Conservation (phyloP, 805 yeast species). For the Zygosaccharomyces pseudorouxii region DNA sequence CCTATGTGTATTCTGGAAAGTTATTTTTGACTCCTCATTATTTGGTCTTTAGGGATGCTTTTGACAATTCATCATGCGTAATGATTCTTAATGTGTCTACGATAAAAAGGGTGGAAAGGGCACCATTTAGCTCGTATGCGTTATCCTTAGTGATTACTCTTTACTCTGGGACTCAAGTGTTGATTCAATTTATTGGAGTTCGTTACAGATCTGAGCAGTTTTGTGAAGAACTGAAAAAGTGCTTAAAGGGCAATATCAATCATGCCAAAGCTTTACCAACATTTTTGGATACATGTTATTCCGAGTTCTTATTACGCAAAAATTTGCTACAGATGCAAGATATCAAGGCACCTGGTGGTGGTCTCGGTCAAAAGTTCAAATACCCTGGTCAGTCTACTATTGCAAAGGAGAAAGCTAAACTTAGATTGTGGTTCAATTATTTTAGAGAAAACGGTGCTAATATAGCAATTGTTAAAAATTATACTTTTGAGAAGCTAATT, state of each 20-base stretch:
- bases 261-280: constrained; percentile 58
- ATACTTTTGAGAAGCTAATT: constrained; percentile 72
- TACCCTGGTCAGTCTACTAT: constrained; percentile 87
- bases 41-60: constrained; percentile 66
- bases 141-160: constrained; percentile 74
- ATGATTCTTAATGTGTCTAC: constrained; percentile 72
- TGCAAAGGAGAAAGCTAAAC: constrained; percentile 73
- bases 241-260: constrained; percentile 57
- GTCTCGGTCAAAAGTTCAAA: constrained; percentile 77
- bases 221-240: constrained; percentile 59
- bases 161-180: constrained; percentile 56
- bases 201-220: constrained; percentile 76
- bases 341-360: constrained; percentile 65
- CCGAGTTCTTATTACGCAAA: constrained; percentile 73
- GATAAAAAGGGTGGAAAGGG: constrained; percentile 77
- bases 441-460: constrained; percentile 82
- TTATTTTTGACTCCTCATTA: constrained; percentile 72
- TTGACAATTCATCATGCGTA: constrained; percentile 62
- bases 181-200: constrained; percentile 73
- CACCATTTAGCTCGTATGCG: constrained; percentile 69
- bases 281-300: constrained; percentile 69
- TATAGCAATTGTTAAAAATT: constrained; percentile 66
- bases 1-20: constrained; percentile 52
- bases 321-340: constrained; percentile 36
- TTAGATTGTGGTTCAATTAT: constrained; percentile 92